Percentiles rank a stretch among this genome's conserved stretches.
These are phyloP conservation scores for Schoenoplectus triqueter DNA, from an alignment of 202 grass and related monocot species.

Conservation along the genomic window DNA sequence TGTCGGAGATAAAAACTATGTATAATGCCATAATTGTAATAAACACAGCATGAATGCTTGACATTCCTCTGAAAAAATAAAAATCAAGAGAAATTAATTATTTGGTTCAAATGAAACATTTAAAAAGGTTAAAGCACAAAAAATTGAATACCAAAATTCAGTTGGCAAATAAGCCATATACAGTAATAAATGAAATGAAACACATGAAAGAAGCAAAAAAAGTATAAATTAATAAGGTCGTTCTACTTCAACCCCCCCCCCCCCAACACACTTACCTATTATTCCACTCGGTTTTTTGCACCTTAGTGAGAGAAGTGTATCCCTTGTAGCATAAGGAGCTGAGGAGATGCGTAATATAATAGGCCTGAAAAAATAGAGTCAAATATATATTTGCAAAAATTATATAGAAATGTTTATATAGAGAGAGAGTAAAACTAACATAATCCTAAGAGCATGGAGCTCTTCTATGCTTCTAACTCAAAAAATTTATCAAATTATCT, in stretches of 20 bases:
- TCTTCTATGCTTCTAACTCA: too few species aligned
- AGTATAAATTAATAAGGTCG: background rate
- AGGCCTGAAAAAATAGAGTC: conserved; percentile 48
- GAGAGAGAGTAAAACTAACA: conserved; percentile 6
- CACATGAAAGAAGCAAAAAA: background rate
- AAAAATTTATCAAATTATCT: too few species aligned
- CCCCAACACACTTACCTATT: conserved; percentile 62
- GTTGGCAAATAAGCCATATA: conserved; percentile 4
- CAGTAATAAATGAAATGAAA: conserved; percentile 25
- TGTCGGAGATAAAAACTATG: conserved; percentile 70
- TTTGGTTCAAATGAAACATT: conserved; percentile 39
- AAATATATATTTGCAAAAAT: conserved; percentile 21
- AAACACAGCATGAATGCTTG: conserved; percentile 80
- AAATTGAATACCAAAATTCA: background rate
- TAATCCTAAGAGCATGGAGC: background rate
- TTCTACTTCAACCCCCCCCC: background rate
- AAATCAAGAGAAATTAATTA: conserved; percentile 43
- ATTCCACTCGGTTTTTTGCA: conserved; percentile 93
- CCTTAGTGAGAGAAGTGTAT: conserved; percentile 78
- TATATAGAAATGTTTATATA: background rate
- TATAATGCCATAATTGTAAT: conserved; percentile 81
- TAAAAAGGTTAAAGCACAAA: background rate
- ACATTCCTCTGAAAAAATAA: conserved; percentile 79
- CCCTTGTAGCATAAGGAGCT: conserved; percentile 85
- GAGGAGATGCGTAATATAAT: conserved; percentile 66